Conservation (phyloP, 2,329 filamentous ascomycete genomes). For the Penicillium sp. region DNA sequence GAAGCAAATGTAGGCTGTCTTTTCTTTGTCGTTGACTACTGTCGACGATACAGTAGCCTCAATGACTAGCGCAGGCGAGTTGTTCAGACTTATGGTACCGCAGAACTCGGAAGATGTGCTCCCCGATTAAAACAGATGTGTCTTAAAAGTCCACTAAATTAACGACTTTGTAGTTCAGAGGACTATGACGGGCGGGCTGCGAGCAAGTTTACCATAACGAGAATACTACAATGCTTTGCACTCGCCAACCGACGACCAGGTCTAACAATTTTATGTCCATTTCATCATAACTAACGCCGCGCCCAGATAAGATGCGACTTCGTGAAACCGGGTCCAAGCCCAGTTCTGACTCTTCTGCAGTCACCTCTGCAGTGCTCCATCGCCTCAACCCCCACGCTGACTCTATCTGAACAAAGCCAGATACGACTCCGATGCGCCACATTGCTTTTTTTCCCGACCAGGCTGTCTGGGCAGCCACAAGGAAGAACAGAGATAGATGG, state of each 20-base stretch:
- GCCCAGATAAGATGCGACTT: constrained; percentile 28
- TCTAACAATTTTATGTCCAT: constrained; percentile 34
- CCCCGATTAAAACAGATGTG: neutral
- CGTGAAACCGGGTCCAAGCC: constrained; percentile 25
- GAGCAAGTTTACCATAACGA: too few species aligned
- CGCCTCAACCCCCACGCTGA: constrained; percentile 8
- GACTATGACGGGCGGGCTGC: too few species aligned
- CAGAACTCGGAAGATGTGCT: neutral
- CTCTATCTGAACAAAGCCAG: constrained; percentile 28
- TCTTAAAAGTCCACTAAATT: too few species aligned
- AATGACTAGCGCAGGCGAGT: too few species aligned
- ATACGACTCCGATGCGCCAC: constrained; percentile 37
- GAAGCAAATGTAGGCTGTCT: too few species aligned
- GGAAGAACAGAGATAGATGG: constrained; percentile 11
- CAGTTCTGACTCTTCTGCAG: constrained; percentile 7
- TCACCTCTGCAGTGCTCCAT: constrained; percentile 13
- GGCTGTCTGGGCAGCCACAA: constrained; percentile 3
- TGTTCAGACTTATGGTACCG: too few species aligned
- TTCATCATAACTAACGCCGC: constrained; percentile 34
- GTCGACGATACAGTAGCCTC: too few species aligned
- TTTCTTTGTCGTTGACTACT: too few species aligned
- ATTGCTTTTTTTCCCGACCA: constrained; percentile 21
- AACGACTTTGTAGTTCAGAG: neutral
- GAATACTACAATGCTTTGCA: too few species aligned
- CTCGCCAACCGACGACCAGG: neutral